Evolutionary conservation across 176 grass and related monocot species (phyloP), one percentile per base, ranked within the genome.

Genomic region (Oropetium thomaeum): DNA sequence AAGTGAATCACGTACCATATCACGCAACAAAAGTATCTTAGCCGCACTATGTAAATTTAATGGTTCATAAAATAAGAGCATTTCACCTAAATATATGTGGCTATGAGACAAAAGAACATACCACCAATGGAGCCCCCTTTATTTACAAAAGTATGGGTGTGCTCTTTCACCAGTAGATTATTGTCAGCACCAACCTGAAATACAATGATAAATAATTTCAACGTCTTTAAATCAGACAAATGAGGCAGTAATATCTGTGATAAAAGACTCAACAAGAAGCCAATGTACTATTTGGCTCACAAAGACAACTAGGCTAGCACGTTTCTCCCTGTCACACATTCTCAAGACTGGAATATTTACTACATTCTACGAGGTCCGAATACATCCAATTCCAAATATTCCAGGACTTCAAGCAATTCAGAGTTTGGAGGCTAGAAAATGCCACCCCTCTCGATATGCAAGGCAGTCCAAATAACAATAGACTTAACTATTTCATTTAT

Each of bases 91-190:
- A 17, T 33, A 64, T 19, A 62, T 5, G 15, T 53, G 20, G 22
- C 28, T 23, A 53, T 69, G 75, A 16, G 45, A 64, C 57, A 75
- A 70, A 20, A 66, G 28, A 74, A 65, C 88, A 16, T 93, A 97
- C 95, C 95, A 54, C 95, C 95, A 87, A 97, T 67, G 14, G 57
- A 5, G 64, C 91, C 95, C 33, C 95, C 91, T 89, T 88, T 93
- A 62, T 97, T 97, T 49, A 97, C 95, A 73, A 97, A 97, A 62
- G 90, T 98, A 84, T 98, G 95, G 76, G 91, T 94, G 45, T 98
- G 95, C 25, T 98, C 95, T 88, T 98, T 98, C 71, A 92, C 95
- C 38, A 98, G 73, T 32, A 98, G 77, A 86, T 98, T 98, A 62
- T 88, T 83, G 19, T 93, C 86, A 73, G 95, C 95, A 5, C 95